These are phyloP conservation scores for Phaeosphaeria sp. DNA, from an alignment of 2,329 filamentous ascomycete species.

Conservation along the genomic window DNA sequence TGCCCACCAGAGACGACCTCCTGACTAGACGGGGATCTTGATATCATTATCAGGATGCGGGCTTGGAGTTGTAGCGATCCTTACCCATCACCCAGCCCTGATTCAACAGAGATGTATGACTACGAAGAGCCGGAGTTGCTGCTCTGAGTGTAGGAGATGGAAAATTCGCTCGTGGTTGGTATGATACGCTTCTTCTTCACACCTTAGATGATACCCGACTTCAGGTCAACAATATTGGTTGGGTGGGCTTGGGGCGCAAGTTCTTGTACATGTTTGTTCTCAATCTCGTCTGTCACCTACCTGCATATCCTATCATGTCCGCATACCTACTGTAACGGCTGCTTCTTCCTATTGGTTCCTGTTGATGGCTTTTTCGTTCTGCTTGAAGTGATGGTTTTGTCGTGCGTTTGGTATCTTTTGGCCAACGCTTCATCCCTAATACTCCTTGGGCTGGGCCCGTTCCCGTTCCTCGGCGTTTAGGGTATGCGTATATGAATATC, in stretches of 20 bases:
- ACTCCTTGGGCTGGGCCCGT: conserved; percentile 35
- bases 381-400: conserved; percentile 8
- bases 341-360: background rate
- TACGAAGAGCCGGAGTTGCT: conserved; percentile 9
- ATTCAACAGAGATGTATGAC: conserved; percentile 24
- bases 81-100: conserved; percentile 29
- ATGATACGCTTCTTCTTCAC: conserved; percentile 19
- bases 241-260: conserved; percentile 24
- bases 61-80: conserved; percentile 38
- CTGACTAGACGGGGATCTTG: conserved; percentile 45
- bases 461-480: conserved; percentile 22
- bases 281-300: conserved; percentile 8
- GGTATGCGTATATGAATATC: conserved; percentile 21
- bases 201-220: conserved; percentile 31
- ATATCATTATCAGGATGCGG: conserved; percentile 39
- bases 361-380: conserved; percentile 4
- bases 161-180: conserved; percentile 3
- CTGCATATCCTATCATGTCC: conserved; percentile 14
- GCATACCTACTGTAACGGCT: conserved; percentile 18
- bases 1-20: conserved; percentile 32
- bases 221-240: conserved; percentile 21
- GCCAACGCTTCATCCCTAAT: conserved; percentile 29
- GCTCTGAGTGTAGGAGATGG: conserved; percentile 11
- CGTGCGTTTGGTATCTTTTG: conserved; percentile 28
- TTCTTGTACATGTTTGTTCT: conserved; percentile 19